Evolutionary conservation across 495 filamentous ascomycete genomes (phyloP).

Genomic region (Lepidopterella palustris): DNA sequence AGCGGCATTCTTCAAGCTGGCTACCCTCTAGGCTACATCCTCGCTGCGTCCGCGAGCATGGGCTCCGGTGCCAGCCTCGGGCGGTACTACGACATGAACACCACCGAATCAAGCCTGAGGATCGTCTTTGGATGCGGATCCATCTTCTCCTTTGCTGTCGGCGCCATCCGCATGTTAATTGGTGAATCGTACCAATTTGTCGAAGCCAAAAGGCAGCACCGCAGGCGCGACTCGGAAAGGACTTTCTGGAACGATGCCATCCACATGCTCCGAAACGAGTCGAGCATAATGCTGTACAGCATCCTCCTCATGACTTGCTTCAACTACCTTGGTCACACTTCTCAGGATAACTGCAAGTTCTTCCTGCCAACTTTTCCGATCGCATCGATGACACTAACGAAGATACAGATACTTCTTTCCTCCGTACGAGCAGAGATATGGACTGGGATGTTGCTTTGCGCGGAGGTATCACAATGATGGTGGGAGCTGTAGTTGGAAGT

Average conservation of each 20-base stretch:
- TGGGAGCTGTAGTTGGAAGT: constrained; percentile 66
- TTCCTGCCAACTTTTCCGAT: too few species aligned
- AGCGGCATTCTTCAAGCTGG: constrained; percentile 74
- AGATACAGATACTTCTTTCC: constrained; percentile 54
- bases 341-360: background rate
- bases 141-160: constrained; percentile 57
- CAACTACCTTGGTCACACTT: constrained; percentile 33
- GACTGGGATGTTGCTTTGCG: constrained; percentile 51
- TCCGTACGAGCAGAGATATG: constrained; percentile 58
- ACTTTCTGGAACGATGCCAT: constrained; percentile 58
- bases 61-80: constrained; percentile 52
- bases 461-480: constrained; percentile 68
- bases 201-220: constrained; percentile 52
- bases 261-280: constrained; percentile 58
- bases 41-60: constrained; percentile 64
- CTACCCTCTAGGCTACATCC: constrained; percentile 67
- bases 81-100: constrained; percentile 39
- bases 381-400: too few species aligned
- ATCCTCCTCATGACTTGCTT: constrained; percentile 63
- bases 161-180: constrained; percentile 57
- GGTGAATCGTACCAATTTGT: constrained; percentile 67
- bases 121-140: constrained; percentile 59
- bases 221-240: constrained; percentile 41
- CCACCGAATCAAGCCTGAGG: constrained; percentile 50
- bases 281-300: constrained; percentile 65